Conservation (phyloP, 192 early-diverging fungal genomes). For the Backusella australiensis region DNA sequence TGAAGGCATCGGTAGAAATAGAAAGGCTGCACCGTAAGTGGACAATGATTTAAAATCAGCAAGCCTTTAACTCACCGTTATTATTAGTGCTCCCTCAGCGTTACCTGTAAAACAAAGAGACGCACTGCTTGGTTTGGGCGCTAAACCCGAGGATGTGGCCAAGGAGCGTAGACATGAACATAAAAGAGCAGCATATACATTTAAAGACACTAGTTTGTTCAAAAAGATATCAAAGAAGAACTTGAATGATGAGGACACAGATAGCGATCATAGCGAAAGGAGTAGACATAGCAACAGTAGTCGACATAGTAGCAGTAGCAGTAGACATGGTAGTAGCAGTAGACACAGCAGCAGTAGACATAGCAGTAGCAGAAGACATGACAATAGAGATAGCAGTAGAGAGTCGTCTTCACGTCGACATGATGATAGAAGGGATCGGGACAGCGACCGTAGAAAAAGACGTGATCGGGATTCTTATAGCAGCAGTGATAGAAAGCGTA, state of each 20-base stretch:
- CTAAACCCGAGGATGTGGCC: constrained; percentile 59
- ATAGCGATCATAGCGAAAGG: neutral
- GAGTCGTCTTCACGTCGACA: neutral
- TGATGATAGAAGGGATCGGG: neutral
- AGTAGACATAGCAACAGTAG: neutral
- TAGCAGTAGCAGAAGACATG: neutral
- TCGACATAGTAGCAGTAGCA: neutral
- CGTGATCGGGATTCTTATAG: neutral
- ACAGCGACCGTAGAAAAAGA: neutral
- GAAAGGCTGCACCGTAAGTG: constrained; percentile 24
- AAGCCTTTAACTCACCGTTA: neutral
- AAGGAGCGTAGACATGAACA: constrained; percentile 38
- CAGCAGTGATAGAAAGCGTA: neutral
- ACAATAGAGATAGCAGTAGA: neutral
- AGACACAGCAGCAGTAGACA: neutral
- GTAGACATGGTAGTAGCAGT: constrained; percentile 9
- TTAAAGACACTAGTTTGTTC: constrained; percentile 31
- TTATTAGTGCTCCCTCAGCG: constrained; percentile 14
- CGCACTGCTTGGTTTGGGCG: constrained; percentile 80
- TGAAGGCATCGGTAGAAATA: constrained; percentile 34
- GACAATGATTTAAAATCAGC: neutral
- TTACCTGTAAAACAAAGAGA: constrained; percentile 57
- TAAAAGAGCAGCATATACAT: constrained; percentile 16
- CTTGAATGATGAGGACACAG: neutral
- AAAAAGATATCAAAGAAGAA: constrained; percentile 25